Evolutionary conservation across 2,329 filamentous ascomycete genomes (phyloP).

Genomic region (Coniella lustricola): DNA sequence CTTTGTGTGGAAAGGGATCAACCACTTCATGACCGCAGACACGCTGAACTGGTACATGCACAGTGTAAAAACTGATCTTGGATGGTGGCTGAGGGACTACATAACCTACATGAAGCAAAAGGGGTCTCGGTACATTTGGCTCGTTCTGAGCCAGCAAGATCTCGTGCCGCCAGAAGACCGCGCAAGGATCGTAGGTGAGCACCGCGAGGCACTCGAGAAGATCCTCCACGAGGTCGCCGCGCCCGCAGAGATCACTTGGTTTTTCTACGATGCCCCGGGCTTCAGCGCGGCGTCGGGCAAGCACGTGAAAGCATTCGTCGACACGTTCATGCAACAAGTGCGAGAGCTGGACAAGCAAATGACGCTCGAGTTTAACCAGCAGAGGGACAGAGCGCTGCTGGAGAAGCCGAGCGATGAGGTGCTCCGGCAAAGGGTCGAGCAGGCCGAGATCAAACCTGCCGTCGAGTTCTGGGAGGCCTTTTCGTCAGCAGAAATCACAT

Average conservation of each 20-base stretch:
- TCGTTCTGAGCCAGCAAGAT: slow-evolving; percentile 29
- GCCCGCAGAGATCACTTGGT: slow-evolving; percentile 12
- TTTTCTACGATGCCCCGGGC: slow-evolving; percentile 21
- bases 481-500: slow-evolving; percentile 20
- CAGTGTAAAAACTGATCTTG: not conserved
- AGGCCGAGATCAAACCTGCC: not conserved
- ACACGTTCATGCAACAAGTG: not conserved
- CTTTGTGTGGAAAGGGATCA: not conserved
- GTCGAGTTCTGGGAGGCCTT: slow-evolving; percentile 25
- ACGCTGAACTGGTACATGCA: not conserved
- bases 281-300: slow-evolving; percentile 15
- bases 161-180: slow-evolving; percentile 17
- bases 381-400: not conserved
- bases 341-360: not conserved
- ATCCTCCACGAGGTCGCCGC: slow-evolving; percentile 4
- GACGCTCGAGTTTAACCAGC: not conserved
- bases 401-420: not conserved
- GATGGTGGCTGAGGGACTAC: not conserved
- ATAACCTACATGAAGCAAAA: not conserved
- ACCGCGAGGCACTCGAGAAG: slow-evolving; percentile 13
- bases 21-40: not conserved
- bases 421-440: slow-evolving; percentile 7
- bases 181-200: slow-evolving; percentile 15
- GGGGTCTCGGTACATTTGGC: slow-evolving; percentile 19
- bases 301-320: not conserved